Conservation (phyloP, 352 stramenopile species). For the Globisporangium cylindrosporum region DNA sequence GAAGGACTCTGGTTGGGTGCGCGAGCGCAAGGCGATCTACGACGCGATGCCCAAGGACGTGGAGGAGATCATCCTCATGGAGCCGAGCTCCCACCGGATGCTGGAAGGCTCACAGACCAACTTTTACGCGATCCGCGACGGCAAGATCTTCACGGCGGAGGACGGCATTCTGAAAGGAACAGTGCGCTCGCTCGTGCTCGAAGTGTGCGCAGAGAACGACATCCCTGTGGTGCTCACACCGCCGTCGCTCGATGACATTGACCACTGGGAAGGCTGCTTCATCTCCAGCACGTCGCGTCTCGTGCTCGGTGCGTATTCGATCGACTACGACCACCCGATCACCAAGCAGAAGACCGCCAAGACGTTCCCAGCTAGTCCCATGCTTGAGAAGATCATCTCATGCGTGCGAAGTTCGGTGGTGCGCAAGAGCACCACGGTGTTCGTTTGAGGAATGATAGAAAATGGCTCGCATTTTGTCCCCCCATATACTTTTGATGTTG, state of each 20-base stretch:
- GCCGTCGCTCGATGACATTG: constrained; percentile 48
- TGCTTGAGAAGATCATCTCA: constrained; percentile 45
- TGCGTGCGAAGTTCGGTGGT: constrained; percentile 47
- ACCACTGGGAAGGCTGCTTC: constrained; percentile 74
- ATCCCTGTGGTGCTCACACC: constrained; percentile 58
- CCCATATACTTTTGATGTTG: background rate
- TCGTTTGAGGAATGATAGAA: constrained; percentile 31
- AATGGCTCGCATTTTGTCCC: background rate
- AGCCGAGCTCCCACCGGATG: constrained; percentile 48
- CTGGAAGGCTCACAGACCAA: constrained; percentile 86
- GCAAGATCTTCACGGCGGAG: constrained; percentile 57
- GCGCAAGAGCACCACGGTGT: constrained; percentile 49
- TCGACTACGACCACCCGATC: constrained; percentile 48
- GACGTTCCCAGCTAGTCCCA: constrained; percentile 33
- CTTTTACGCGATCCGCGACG: constrained; percentile 64
- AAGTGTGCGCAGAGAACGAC: constrained; percentile 47
- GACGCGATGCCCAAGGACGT: constrained; percentile 58
- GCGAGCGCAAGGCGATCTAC: constrained; percentile 74
- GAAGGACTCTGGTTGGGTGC: constrained; percentile 78
- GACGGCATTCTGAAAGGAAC: constrained; percentile 78
- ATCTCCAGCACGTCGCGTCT: constrained; percentile 83
- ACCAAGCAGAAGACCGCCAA: constrained; percentile 24
- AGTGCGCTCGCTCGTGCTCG: constrained; percentile 68
- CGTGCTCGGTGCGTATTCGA: constrained; percentile 49
- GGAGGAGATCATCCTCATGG: constrained; percentile 84